Percentiles rank a stretch among this genome's conserved stretches.
phyloP scores from a whole-genome alignment of 106 monocot species.

The Platanthera guangdongensis region DNA sequence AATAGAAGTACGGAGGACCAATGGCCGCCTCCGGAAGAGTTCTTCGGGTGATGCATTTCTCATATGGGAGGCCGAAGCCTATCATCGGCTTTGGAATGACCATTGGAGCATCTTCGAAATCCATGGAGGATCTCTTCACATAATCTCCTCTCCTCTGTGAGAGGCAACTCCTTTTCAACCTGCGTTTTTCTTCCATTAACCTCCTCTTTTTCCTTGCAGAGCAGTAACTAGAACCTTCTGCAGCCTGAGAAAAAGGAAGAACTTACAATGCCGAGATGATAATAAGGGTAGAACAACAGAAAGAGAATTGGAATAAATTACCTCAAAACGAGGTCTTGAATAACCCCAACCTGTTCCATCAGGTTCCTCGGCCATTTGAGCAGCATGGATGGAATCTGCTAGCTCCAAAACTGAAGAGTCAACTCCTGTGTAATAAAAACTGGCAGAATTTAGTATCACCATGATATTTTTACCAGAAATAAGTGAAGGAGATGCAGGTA shows the following conservation, averaged over 20 bases:
- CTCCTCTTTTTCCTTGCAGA: conserved; percentile 12
- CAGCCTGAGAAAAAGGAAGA: conserved; percentile 1
- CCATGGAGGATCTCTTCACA: neutral
- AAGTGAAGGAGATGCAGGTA: too few relatives aligned
- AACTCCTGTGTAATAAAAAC: neutral
- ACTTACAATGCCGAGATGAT: neutral
- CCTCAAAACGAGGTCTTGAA: neutral
- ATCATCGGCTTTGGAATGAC: conserved; percentile 70
- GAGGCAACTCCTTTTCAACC: conserved; percentile 5
- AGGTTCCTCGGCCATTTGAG: conserved; percentile 37
- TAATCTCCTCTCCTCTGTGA: conserved; percentile 4
- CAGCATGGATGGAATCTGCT: conserved; percentile 53
- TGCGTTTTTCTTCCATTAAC: neutral
- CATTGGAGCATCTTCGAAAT: neutral
- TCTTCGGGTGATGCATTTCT: conserved; percentile 20
- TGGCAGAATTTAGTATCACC: neutral
- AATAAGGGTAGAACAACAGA: too few relatives aligned
- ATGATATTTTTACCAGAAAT: neutral
- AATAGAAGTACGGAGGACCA: conserved; percentile 87
- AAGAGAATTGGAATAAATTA: neutral
- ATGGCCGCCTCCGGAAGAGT: conserved; percentile 47
- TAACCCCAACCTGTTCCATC: conserved; percentile 9
- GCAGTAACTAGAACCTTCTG: neutral
- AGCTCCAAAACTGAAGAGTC: conserved; percentile 44
- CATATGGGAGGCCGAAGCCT: conserved; percentile 61